These are phyloP conservation scores for Blastobotrys americana DNA, from an alignment of 805 yeast species.

Conservation along the genomic window DNA sequence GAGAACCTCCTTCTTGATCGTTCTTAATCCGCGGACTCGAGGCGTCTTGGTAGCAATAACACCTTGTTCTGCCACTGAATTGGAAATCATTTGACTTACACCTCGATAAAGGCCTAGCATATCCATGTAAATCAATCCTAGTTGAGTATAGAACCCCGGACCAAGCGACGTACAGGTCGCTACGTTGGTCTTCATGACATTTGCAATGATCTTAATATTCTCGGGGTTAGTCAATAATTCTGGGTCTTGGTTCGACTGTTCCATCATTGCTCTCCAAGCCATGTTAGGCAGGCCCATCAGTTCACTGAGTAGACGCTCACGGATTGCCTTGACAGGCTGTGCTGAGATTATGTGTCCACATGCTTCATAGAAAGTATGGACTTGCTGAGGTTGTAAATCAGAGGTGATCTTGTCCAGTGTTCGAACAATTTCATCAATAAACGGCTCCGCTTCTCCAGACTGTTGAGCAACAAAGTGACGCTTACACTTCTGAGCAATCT, in stretches of 20 bases:
- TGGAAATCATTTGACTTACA: slow-evolving; percentile 77
- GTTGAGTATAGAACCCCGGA: slow-evolving; percentile 80
- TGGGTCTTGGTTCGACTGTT: slow-evolving; percentile 79
- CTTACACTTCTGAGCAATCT: slow-evolving; percentile 91
- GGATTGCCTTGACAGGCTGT: slow-evolving; percentile 59
- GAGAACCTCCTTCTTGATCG: slow-evolving; percentile 89
- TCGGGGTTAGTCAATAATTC: slow-evolving; percentile 66
- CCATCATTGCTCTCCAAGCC: slow-evolving; percentile 89
- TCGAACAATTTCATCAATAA: slow-evolving; percentile 80
- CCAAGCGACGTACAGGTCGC: slow-evolving; percentile 94
- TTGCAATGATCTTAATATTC: slow-evolving; percentile 86
- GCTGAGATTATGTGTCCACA: slow-evolving; percentile 92
- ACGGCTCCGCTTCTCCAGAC: slow-evolving; percentile 79
- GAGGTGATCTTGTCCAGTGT: slow-evolving; percentile 80
- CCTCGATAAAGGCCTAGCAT: slow-evolving; percentile 86
- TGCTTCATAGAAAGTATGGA: slow-evolving; percentile 95
- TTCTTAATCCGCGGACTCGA: slow-evolving; percentile 88
- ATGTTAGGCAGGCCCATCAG: slow-evolving; percentile 87
- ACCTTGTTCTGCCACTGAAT: slow-evolving; percentile 72
- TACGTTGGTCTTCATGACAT: slow-evolving; percentile 89
- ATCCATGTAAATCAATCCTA: slow-evolving; percentile 78
- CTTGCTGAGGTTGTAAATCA: slow-evolving; percentile 94
- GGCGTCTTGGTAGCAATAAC: slow-evolving; percentile 90
- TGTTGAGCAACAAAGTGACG: slow-evolving; percentile 89
- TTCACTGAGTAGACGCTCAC: slow-evolving; percentile 65